phyloP scores from a whole-genome alignment of 768 basidiomycete genomes.

The Leucosporidium yakuticum region DNA sequence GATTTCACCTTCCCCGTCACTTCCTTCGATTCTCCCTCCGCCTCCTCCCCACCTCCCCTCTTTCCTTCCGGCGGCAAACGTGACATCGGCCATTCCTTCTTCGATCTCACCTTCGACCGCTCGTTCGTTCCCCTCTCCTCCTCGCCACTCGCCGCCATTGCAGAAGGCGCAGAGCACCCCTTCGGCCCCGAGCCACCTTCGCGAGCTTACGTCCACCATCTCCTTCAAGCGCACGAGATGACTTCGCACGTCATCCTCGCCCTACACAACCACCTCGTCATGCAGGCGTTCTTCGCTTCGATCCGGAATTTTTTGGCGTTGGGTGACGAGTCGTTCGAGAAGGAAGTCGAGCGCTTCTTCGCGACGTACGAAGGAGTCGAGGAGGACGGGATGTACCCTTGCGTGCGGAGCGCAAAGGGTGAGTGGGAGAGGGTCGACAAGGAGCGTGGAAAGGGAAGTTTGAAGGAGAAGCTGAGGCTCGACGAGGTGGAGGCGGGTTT shows the following conservation, averaged over 20 bases:
- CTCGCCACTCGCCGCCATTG: conserved; percentile 19
- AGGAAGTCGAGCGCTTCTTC: not conserved
- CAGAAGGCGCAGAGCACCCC: conserved; percentile 13
- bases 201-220: conserved; percentile 73
- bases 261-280: conserved; percentile 66
- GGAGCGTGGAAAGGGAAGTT: not conserved
- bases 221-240: conserved; percentile 86
- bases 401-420: not conserved
- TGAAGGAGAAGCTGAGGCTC: not conserved
- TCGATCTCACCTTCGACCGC: conserved; percentile 53
- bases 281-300: conserved; percentile 60
- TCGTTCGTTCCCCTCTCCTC: conserved; percentile 59
- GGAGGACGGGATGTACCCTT: not conserved
- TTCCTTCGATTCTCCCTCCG: too few species aligned
- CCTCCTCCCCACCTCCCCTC: too few species aligned
- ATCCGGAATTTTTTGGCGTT: conserved; percentile 49
- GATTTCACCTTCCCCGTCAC: conserved; percentile 66
- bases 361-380: not conserved
- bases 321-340: not conserved
- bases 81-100: conserved; percentile 69
- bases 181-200: conserved; percentile 34
- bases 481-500: not conserved
- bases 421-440: not conserved
- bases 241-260: conserved; percentile 67
- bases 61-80: conserved; percentile 29